Evolutionary conservation across 306 rosid species (phyloP).

Genomic region (Carpinus fangiana): DNA sequence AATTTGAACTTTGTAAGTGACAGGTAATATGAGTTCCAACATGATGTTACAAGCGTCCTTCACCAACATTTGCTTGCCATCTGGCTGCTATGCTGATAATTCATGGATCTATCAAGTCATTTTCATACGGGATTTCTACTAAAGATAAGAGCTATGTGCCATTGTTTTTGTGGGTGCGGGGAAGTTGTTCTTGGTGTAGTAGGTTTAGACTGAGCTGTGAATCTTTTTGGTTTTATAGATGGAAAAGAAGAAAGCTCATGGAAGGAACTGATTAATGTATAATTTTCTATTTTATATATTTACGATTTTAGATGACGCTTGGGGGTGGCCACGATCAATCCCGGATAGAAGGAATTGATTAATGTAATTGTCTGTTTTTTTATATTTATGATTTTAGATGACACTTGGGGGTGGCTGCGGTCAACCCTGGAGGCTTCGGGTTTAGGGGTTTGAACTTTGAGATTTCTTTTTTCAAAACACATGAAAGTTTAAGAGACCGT

Average conservation of each 20-base stretch:
- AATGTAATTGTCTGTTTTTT: too few relatives aligned
- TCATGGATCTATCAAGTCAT: not conserved
- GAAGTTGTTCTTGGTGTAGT: not conserved
- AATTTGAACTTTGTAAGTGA: not conserved
- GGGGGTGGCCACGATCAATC: too few relatives aligned
- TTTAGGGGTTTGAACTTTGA: too few relatives aligned
- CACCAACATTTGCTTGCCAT: not conserved
- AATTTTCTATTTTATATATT: not conserved
- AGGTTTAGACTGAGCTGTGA: not conserved
- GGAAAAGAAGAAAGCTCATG: not conserved
- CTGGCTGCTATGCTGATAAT: not conserved
- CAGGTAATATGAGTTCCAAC: conserved; percentile 13
- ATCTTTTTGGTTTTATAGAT: not conserved
- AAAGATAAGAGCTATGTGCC: not conserved
- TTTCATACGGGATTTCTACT: too few relatives aligned
- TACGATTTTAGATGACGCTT: not conserved
- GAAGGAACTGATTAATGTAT: not conserved
- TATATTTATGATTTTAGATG: too few relatives aligned
- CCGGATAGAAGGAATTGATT: too few relatives aligned
- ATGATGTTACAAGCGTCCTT: conserved; percentile 6
- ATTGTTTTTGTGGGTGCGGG: not conserved
- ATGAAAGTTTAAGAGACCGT: too few relatives aligned
- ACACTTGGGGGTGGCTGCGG: too few relatives aligned
- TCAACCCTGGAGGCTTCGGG: too few relatives aligned
- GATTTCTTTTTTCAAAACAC: too few relatives aligned